Base-by-base conservation (phyloP, 345 rosid species). In the Jatropha curcas region DNA sequence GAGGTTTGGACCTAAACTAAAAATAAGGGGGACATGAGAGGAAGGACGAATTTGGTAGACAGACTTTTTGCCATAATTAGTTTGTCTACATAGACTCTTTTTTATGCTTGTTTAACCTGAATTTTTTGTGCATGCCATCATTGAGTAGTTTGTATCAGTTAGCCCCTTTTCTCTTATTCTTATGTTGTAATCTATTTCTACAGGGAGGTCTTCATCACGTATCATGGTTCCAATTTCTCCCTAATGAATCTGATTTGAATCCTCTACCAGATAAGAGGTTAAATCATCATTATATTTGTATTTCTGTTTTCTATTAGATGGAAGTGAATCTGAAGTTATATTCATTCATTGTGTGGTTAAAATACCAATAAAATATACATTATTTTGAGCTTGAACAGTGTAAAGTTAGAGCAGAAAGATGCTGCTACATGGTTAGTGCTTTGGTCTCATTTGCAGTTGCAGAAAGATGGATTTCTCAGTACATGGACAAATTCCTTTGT, bases 401-500 rank as follows among this genome's bases (percentile, higher is more conserved):
- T 84, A 52, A 91, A 88, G 78, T 83, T 84, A 59, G 98, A 93
- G 76, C 93, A 84, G 81, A 94, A 91, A 78, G 98, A 96, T 80
- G 88, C 87, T 39, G 94, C 98, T 43, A 88, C 88, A 0, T 84
- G 81, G 81, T 85, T 87, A 67, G 99, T 96, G 70, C 92, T 96
- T 68, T 93, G 96, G 22, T 88, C 99, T 70, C 97, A 96, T 84
- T 78, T 91, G 24, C 87, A 85, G 85, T 77, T 96, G 83, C 99
- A 88, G 82, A 87, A 88, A 87, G 91, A 89, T 74, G 94, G 96
- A 10, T 90, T 87, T 86, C 87, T 95, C 24, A 95, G 87, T 71
- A 72, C 99, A 48, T 95, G 99, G 99, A 95, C 97, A 45, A 95
- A 93, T 86, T 92, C 99, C 73, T 95, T 95, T 83, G 98, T 95